A percentile compares a stretch with the other conserved stretches of the same genome.
Conservation (phyloP, 352 stramenopile genomes). For the Globisporangium acanthophoron region DNA sequence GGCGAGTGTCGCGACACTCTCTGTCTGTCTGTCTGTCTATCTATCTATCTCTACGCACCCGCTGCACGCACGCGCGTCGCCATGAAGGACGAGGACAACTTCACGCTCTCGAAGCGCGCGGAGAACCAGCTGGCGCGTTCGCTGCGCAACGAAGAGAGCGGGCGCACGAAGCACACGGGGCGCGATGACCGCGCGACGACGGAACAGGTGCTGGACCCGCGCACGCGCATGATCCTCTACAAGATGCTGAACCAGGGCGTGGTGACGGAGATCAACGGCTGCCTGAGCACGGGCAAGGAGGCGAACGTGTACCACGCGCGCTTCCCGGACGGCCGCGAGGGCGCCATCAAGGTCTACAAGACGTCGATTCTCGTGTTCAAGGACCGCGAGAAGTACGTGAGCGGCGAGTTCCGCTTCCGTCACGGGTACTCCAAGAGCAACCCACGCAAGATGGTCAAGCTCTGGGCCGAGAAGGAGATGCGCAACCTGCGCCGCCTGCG, state of each 20-base stretch:
- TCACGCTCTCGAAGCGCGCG: conserved; percentile 70
- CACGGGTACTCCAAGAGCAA: conserved; percentile 97
- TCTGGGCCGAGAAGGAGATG: conserved; percentile 99
- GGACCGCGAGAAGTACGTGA: conserved; percentile 99
- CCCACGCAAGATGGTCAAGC: conserved; percentile 99
- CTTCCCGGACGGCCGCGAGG: conserved; percentile 65
- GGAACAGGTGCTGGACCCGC: conserved; percentile 97
- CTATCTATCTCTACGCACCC: too few species aligned
- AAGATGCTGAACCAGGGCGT: conserved; percentile 97
- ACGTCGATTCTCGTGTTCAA: conserved; percentile 98
- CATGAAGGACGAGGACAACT: conserved; percentile 66
- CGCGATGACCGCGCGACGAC: conserved; percentile 97
- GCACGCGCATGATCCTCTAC: conserved; percentile 98
- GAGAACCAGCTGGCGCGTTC: conserved; percentile 74
- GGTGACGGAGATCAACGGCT: conserved; percentile 97
- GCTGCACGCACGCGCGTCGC: not conserved
- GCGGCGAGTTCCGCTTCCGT: conserved; percentile 96
- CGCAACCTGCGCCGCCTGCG: conserved; percentile 94
- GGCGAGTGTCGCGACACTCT: too few species aligned
- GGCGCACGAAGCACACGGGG: conserved; percentile 87
- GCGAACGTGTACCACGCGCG: conserved; percentile 99
- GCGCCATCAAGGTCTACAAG: conserved; percentile 84
- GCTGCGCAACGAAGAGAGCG: conserved; percentile 73
- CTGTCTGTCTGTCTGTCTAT: too few species aligned
- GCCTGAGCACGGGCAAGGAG: conserved; percentile 98